A percentile compares a stretch with the other conserved stretches of the same genome.
These are phyloP conservation scores for Castanopsis chinensis DNA, from an alignment of 306 rosid genomes.

Conservation along the genomic window DNA sequence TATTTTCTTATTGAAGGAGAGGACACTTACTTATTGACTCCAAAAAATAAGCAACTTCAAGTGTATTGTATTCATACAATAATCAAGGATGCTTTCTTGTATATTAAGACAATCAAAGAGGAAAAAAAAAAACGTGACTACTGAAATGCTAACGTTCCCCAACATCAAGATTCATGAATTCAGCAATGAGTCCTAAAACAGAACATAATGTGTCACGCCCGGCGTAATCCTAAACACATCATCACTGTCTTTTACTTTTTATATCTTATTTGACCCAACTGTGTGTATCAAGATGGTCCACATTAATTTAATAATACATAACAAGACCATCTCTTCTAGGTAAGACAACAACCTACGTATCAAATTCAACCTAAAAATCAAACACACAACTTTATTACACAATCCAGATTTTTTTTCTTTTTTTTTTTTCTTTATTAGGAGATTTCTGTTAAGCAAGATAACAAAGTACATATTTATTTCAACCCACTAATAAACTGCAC, in stretches of 20 bases:
- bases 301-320: background rate
- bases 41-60: background rate
- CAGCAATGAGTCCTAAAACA: background rate
- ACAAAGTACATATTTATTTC: background rate
- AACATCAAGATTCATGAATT: background rate
- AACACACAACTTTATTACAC: background rate
- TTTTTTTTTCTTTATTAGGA: background rate
- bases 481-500: background rate
- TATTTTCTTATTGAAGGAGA: background rate
- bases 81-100: background rate
- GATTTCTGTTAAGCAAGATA: background rate
- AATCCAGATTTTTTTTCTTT: background rate
- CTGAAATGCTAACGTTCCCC: background rate
- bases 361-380: background rate
- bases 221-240: background rate
- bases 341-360: background rate
- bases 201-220: background rate
- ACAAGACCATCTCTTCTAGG: background rate
- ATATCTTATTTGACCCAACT: background rate
- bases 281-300: background rate
- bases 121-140: background rate
- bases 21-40: background rate
- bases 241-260: background rate
- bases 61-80: background rate
- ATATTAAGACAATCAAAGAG: background rate